Evolutionary conservation across 2,329 filamentous ascomycete genomes (phyloP), one percentile per base, ranked within the genome.

Genomic region (Fusarium coffeatum): DNA sequence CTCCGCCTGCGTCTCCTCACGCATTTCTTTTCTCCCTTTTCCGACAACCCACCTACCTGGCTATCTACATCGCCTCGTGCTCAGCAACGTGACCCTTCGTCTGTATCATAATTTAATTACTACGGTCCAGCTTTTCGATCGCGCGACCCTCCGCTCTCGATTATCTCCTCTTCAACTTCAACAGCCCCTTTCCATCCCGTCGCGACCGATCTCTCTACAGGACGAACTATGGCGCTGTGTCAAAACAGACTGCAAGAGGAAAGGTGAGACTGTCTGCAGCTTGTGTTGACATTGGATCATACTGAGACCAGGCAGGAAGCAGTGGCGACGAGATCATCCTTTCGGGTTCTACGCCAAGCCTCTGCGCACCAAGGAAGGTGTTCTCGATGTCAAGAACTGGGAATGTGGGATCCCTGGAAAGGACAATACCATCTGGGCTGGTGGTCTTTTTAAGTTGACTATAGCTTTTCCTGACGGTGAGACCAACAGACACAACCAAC

Each of bases 291-390:
- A 34, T 45, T 8, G 41, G 56, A 48, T 22, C 48, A 60, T 55
- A 64, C 79, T 78, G 50, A 74, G 55, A 49, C 43, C 42, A 34
- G 40, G 28, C 74, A 97, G 94, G 69, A 98, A 97, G 83, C 93
- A 97, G 83, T 99, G 96, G 96, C 90, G 96, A 72, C 91, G 91
- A 78, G 95, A 99, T 75, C 96, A 99, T 77, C 97, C 97, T 0
- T 99, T 99, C 77, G 96, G 96, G 66, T 99, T 99, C 84, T 97
- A 92, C 80, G 96, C 96, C 25, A 93, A 94, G 78, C 96, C 97
- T 15, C 85, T 90, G 68, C 92, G 95, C 74, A 94, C 89, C 68
- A 81, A 90, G 20, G 87, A 93, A 72, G 94, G 94, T 58, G 89
- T 93, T 3, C 87, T 98, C 55, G 96, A 99, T 78, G 86, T 99